Conservation (phyloP, 495 filamentous ascomycete species). For the Xylaria palmicola region DNA sequence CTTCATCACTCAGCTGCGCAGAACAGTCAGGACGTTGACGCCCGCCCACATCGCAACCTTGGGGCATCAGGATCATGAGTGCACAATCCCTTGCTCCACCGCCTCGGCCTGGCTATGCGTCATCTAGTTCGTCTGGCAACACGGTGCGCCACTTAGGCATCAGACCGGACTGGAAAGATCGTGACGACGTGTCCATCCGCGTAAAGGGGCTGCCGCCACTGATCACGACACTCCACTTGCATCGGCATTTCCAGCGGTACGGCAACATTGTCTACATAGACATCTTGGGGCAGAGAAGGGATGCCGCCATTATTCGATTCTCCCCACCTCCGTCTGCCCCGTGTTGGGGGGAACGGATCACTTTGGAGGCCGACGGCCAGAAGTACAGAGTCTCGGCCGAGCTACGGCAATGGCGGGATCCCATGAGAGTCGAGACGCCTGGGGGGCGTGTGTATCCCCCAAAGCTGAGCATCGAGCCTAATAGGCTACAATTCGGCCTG, state of each 20-base stretch:
- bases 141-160: not conserved
- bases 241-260: slow-evolving; percentile 21
- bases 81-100: no score
- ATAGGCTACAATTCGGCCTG: slow-evolving; percentile 53
- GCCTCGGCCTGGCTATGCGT: not conserved
- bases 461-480: slow-evolving; percentile 29
- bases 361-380: slow-evolving; percentile 10
- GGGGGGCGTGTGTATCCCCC: slow-evolving; percentile 29
- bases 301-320: slow-evolving; percentile 32
- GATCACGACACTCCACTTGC: slow-evolving; percentile 28
- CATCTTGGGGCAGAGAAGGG: slow-evolving; percentile 24
- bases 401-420: slow-evolving; percentile 3
- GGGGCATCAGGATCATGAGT: no score
- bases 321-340: slow-evolving; percentile 34
- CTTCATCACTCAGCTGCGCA: no score
- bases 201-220: slow-evolving; percentile 20
- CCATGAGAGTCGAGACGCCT: not conserved
- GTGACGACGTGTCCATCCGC: slow-evolving; percentile 23
- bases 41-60: no score
- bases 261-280: slow-evolving; percentile 38
- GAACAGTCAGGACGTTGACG: no score
- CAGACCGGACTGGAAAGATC: slow-evolving; percentile 25
- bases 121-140: not conserved
- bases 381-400: slow-evolving; percentile 6
- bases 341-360: slow-evolving; percentile 22